Conservation (phyloP, 2,329 filamentous ascomycete species). For the Proliferodiscus dingleyae region DNA sequence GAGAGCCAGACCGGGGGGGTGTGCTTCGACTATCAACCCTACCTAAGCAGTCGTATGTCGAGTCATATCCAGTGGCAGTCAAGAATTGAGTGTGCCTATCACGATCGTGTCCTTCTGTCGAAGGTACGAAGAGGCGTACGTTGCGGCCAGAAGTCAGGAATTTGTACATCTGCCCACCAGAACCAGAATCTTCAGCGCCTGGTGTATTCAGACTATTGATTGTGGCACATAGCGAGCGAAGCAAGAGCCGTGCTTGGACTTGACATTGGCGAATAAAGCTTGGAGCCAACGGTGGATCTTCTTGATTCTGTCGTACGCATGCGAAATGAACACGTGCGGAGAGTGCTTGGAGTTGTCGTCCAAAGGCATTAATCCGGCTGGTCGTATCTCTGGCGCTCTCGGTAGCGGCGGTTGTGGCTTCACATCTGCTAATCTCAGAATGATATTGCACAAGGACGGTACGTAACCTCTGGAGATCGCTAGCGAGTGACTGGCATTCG, state of each 20-base stretch:
- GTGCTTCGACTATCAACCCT: not conserved
- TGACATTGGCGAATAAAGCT: not conserved
- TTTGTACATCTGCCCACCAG: not conserved
- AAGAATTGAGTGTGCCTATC: not conserved
- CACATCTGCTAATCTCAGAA: not conserved
- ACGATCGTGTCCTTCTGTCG: not conserved
- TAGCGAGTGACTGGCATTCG: not conserved
- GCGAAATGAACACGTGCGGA: not conserved
- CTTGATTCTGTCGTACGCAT: not conserved
- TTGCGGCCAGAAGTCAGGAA: not conserved
- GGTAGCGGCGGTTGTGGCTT: not conserved
- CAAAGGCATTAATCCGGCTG: not conserved
- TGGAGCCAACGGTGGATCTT: not conserved
- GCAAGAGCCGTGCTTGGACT: not conserved
- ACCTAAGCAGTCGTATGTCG: not conserved
- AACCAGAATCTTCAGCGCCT: not conserved
- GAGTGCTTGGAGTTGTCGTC: not conserved
- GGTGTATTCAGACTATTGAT: not conserved
- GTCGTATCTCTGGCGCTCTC: not conserved
- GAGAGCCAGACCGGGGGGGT: not conserved
- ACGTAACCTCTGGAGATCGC: not conserved
- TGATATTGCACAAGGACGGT: not conserved
- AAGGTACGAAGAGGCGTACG: not conserved
- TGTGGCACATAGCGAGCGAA: not conserved
- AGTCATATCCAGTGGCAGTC: not conserved